Evolutionary conservation across 169 alveolate species (phyloP), one percentile per base, ranked within the genome.

Genomic region (Sarcocystis neurona): DNA sequence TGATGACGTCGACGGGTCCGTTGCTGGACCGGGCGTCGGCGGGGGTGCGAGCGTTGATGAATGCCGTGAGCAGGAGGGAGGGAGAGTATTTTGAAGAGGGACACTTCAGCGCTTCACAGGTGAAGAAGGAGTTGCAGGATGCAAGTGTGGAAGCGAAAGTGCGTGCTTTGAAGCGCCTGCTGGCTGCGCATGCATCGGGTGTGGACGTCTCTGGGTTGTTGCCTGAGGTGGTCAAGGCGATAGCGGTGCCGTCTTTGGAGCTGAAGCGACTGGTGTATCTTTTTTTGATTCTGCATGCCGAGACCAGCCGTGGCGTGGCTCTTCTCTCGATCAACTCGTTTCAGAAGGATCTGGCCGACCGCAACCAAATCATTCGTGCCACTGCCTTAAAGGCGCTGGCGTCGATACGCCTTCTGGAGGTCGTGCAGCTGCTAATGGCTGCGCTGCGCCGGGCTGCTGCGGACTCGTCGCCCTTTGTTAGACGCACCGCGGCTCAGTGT

Each of bases 401-500:
- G 4, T 94, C 95, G 58, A 90, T 95, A 12, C 88, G 90, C 39
- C 94, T 95, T 0, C 94, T 95, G 6, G 96, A 93, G 79, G 93
- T 95, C 48, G 94, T 94, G 0, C 93, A 90, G 66, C 87, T 94
- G 77, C 75, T 95, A 34, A 90, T 94, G 27, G 90, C 87, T 58
- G 89, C 97, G 18, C 88, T 96, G 68, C 92, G 94, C 32, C 85
- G 91, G 77, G 90, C 95, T n/a, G 93, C 94, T n/a, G 93, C 90
- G 56, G 98, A 96, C 88, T 87, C 92, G 32, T 95, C 96, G 44
- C 95, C 96, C 10, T 94, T 93, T 77, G 98, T 96, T 15, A 78
- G 97, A 56, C 95, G 95, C 43, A 89, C 96, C 1, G 95, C 97
- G 27, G 96, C 96, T 20, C 94, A 93, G 75, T 93, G 95, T 43